These are phyloP conservation scores for Taphrina betulina DNA, from an alignment of 1,139 yeast species.

Conservation along the genomic window DNA sequence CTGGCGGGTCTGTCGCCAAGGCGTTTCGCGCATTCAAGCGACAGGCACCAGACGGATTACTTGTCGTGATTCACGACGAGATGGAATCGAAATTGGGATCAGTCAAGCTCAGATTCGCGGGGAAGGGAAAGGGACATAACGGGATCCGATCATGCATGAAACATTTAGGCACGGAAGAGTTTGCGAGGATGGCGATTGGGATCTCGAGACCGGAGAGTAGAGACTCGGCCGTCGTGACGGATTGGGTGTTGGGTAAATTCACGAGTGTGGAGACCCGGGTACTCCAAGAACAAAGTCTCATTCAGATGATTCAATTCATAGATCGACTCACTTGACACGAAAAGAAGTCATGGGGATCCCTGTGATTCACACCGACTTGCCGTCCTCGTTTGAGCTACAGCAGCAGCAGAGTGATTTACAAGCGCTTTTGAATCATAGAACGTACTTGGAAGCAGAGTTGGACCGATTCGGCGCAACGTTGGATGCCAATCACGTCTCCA, in stretches of 20 bases:
- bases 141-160: slow-evolving; percentile 24
- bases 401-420: slow-evolving; percentile 30
- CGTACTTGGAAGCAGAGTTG: slow-evolving; percentile 41
- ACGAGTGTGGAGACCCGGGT: slow-evolving; percentile 11
- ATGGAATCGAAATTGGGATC: slow-evolving; percentile 21
- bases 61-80: slow-evolving; percentile 28
- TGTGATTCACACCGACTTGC: slow-evolving; percentile 31
- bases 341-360: slow-evolving; percentile 31
- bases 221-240: slow-evolving; percentile 11
- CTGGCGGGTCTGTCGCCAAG: slow-evolving; percentile 7
- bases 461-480: slow-evolving; percentile 42
- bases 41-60: neutral
- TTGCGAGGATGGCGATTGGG: slow-evolving; percentile 23
- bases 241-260: slow-evolving; percentile 19
- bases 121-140: slow-evolving; percentile 30
- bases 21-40: slow-evolving; percentile 1
- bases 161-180: slow-evolving; percentile 9
- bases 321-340: slow-evolving; percentile 14
- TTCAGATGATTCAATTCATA: slow-evolving; percentile 2
- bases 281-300: slow-evolving; percentile 7
- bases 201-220: slow-evolving; percentile 29
- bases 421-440: slow-evolving; percentile 38
- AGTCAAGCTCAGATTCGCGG: slow-evolving; percentile 7
- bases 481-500: slow-evolving; percentile 50
- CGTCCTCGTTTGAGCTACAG: neutral